Evolutionary conservation across 2,329 filamentous ascomycete genomes (phyloP).

Genomic region (Trichoderma aggressivum): DNA sequence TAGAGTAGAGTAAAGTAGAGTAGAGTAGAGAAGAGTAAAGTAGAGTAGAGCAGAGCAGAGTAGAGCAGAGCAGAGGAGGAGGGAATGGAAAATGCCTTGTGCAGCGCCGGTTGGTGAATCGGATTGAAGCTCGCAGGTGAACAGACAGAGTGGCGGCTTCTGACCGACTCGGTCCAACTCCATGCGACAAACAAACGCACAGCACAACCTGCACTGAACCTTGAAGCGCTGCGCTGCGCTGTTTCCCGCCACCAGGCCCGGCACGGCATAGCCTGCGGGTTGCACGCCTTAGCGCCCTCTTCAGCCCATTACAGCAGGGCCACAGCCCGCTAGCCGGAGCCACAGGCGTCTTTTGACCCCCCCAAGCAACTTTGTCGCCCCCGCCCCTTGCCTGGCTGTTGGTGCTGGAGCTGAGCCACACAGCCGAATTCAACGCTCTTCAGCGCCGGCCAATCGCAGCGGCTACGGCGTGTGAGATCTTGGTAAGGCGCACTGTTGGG

Average conservation of each 20-base stretch:
- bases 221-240: background rate
- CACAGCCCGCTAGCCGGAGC: background rate
- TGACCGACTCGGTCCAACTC: background rate
- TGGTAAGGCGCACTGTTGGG: background rate
- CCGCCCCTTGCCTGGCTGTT: background rate
- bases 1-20: background rate
- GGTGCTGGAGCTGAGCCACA: background rate
- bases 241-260: slow-evolving; percentile 9
- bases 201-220: too few species aligned
- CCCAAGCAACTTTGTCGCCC: background rate
- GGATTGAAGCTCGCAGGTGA: background rate
- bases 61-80: background rate
- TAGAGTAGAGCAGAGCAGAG: too few species aligned
- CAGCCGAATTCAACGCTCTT: background rate
- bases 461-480: background rate
- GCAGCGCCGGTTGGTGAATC: background rate
- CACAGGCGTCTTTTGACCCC: background rate
- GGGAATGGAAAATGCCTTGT: background rate
- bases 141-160: background rate
- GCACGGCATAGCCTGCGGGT: background rate
- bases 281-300: background rate
- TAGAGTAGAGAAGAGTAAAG: background rate
- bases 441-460: background rate
- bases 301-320: background rate
- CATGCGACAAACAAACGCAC: background rate